A percentile compares a stretch with the other conserved stretches of the same genome.
Conservation (phyloP, 331 rosid genomes). For the Pyrus hybrid region DNA sequence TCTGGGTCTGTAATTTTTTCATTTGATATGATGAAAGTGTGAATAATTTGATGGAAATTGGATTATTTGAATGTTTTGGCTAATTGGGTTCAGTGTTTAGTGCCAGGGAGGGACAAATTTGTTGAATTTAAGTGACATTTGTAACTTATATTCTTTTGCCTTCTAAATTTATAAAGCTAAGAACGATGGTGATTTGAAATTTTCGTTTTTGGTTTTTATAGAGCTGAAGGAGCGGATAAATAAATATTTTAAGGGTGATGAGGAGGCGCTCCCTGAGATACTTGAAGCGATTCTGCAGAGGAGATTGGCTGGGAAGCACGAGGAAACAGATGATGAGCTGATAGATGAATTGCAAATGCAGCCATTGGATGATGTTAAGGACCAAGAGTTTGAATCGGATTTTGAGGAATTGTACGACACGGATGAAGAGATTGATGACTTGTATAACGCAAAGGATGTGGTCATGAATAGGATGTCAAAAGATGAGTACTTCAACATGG, state of each 20-base stretch:
- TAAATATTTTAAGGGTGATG: slow-evolving; percentile 65
- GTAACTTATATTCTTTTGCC: slow-evolving; percentile 1
- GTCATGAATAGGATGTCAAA: slow-evolving; percentile 55
- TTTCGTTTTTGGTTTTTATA: slow-evolving; percentile 7
- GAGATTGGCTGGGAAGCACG: slow-evolving; percentile 56
- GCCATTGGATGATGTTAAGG: slow-evolving; percentile 46
- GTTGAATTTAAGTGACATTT: not conserved
- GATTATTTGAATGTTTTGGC: not conserved
- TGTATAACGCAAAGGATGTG: slow-evolving; percentile 50
- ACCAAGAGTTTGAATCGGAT: slow-evolving; percentile 66
- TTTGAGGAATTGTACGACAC: slow-evolving; percentile 57
- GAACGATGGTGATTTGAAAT: not conserved
- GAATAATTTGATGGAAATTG: not conserved
- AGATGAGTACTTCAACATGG: slow-evolving; percentile 67
- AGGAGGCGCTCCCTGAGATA: slow-evolving; percentile 46
- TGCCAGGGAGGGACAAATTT: not conserved
- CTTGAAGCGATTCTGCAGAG: slow-evolving; percentile 65
- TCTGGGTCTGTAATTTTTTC: not conserved
- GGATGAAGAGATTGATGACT: slow-evolving; percentile 71
- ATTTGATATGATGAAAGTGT: not conserved
- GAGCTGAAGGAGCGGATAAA: slow-evolving; percentile 54
- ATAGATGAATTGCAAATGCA: slow-evolving; percentile 37
- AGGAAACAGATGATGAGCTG: slow-evolving; percentile 74
- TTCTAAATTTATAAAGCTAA: not conserved
- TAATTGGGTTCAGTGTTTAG: not conserved